Percentiles rank a stretch among this genome's conserved stretches.
These are phyloP conservation scores for Penicillium silybi DNA, from an alignment of 495 filamentous ascomycete genomes.

Conservation along the genomic window DNA sequence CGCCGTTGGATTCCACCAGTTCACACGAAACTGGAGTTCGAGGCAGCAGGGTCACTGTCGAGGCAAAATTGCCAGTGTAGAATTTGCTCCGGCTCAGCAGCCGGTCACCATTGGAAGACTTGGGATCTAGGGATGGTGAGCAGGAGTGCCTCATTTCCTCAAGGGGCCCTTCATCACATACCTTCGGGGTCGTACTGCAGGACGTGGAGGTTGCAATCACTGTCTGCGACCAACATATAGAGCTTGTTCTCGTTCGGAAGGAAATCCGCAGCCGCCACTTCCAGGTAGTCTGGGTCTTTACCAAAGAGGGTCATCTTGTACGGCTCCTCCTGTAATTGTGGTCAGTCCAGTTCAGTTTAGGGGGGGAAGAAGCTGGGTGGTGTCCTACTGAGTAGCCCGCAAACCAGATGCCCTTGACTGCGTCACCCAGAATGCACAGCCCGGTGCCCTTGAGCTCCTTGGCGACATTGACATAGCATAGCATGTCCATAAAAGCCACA, in stretches of 20 bases:
- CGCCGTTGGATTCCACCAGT: constrained; percentile 26
- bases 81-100: constrained; percentile 85
- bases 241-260: constrained; percentile 81
- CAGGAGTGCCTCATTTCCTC: background rate
- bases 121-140: constrained; percentile 63
- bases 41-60: constrained; percentile 71
- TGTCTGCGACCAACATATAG: constrained; percentile 76
- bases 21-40: constrained; percentile 51
- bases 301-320: constrained; percentile 95
- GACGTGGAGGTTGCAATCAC: constrained; percentile 80
- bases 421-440: constrained; percentile 80
- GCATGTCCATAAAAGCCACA: constrained; percentile 97
- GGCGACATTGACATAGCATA: constrained; percentile 77
- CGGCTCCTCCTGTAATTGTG: constrained; percentile 63
- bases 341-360: background rate
- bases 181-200: constrained; percentile 92
- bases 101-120: constrained; percentile 82
- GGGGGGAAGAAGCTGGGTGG: background rate
- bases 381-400: constrained; percentile 73
- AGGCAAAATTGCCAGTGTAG: constrained; percentile 74
- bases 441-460: constrained; percentile 81
- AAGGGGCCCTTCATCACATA: constrained; percentile 27
- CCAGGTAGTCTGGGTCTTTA: constrained; percentile 70
- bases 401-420: constrained; percentile 91
- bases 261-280: constrained; percentile 81